Base-by-base conservation (phyloP, 768 basidiomycete genomes). In the Pisolithus albus region DNA sequence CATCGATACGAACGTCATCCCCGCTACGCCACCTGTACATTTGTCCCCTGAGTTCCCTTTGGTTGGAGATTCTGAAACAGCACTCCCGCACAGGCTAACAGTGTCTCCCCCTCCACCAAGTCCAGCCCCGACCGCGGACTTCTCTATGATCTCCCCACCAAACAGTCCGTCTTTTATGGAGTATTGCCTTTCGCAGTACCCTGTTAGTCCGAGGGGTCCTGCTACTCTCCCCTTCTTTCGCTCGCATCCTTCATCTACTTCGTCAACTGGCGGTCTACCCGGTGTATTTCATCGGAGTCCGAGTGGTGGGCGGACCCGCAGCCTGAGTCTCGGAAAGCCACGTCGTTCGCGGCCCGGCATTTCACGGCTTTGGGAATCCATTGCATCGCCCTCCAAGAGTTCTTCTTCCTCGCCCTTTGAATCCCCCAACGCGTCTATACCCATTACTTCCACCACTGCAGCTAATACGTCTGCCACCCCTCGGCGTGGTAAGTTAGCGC, bases 91-190 rank as follows among this genome's bases (percentile, higher is more conserved):
- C 47, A 38, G 23, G 13, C 36, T 24, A 30, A 42, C 49, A 18
- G 15, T n/a, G 7, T 52, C 51, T 30, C 46, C 63, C 13, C 68
- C 74, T 36, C 72, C 76, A 5, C 64, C 74, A 21, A 79, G 77
- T 16, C 77, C 76, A 16, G 52, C 74, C 0, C 70, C 66, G 13
- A 75, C 72, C 24, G 69, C 72, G 16, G 76, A 78, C 51, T 78
- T 72, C 48, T 77, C 75, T 30, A 67, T 78, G 49, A 68, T 78
- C 46, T 73, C 69, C 19, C 73, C 72, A 50, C 74, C 72, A 16
- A 70, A 64, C 42, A 64, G 63, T 16, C 69, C 68, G 23, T 62
- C 70, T 0, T 61, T 64, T 16, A 58, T 67, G 28, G 67, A 71
- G 42, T 64, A 64, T 39, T 46, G 8, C 18, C 62, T n/a, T 67